phyloP scores from a whole-genome alignment of 106 monocot species.

The Dioscorea zingiberensis region DNA sequence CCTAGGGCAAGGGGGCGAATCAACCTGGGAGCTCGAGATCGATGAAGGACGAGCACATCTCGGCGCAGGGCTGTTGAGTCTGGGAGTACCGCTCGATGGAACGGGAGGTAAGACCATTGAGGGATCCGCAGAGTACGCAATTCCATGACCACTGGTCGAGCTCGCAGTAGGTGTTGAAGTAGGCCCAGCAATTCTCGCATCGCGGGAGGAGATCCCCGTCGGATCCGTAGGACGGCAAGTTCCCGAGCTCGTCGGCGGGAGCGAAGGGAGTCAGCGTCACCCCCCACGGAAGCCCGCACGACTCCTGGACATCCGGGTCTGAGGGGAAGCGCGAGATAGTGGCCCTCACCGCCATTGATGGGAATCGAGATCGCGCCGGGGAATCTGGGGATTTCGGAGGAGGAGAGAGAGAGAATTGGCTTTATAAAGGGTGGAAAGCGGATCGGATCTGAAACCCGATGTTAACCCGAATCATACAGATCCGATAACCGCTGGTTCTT shows the following conservation, averaged over 20 bases:
- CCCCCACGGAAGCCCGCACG: slow-evolving; percentile 83
- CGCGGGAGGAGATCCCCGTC: not conserved
- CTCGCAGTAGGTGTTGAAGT: slow-evolving; percentile 90
- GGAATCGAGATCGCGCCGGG: not conserved
- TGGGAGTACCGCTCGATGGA: slow-evolving; percentile 52
- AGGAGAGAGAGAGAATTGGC: too few species aligned
- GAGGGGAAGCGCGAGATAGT: slow-evolving; percentile 73
- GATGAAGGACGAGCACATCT: slow-evolving; percentile 87
- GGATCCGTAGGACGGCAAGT: not conserved
- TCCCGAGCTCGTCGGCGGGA: slow-evolving; percentile 5
- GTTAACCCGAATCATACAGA: too few species aligned
- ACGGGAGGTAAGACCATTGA: slow-evolving; percentile 61
- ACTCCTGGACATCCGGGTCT: slow-evolving; percentile 55
- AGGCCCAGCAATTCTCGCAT: slow-evolving; percentile 86
- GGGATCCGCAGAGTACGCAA: slow-evolving; percentile 75
- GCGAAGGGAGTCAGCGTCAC: slow-evolving; percentile 64
- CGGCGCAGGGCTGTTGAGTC: slow-evolving; percentile 30
- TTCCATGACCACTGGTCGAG: slow-evolving; percentile 91
- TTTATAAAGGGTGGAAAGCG: too few species aligned
- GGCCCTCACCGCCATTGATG: slow-evolving; percentile 70
- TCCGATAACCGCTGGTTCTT: too few species aligned
- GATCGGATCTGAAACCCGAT: too few species aligned
- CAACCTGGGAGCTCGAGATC: slow-evolving; percentile 78
- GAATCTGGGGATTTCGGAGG: too few species aligned
- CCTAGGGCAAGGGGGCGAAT: too few species aligned